Base-by-base conservation (phyloP, 768 basidiomycete genomes). In the Phanerodontia chrysosporium region DNA sequence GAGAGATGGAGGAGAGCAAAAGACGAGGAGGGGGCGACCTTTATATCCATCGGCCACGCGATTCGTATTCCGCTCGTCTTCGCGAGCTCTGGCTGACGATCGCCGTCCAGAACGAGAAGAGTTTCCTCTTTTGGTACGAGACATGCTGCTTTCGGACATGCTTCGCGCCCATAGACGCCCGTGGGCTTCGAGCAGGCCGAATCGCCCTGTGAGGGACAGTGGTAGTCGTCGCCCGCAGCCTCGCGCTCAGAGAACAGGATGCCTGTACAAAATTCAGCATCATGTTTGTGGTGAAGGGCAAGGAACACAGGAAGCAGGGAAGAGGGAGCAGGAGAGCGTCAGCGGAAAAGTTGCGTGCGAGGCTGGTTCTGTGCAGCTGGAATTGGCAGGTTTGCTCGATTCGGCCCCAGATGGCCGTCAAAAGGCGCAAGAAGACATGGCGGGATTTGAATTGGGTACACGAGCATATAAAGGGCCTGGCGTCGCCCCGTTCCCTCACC, bases 391-490 rank as follows among this genome's bases (percentile, higher is more conserved):
- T 61, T 51, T 62, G 59, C 54, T 60, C 30, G 25, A 59, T 51
- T 22, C 25, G 22, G 29, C 28, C 42, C 25, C 28, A 25, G 55
- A 51, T 51, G 36, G 36, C 36, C 49, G 45, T 45, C 55, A 57
- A 57, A 49, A 25, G 36, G 58, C 56, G 46, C 58, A 55, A 64
- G 69, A 70, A 70, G 69, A 55, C 64, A 28, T 58, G 45, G 65
- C 69, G 67, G 69, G 44, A 51, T 53, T 27, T 64, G 62, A 70
- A 70, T 58, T 28, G 21, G 13, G 22, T 18, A 12, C 36, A 8
- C 48, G 4, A 9, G 24, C 51, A 42, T 62, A 60, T 59, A 66
- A 60, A 60, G 58, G 24, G 36, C 52, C 28, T 29, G n/a, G 18
- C 22, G 48, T 42, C n/a, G 45, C 21, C 16, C 48, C 28, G 51